Evolutionary conservation across 495 filamentous ascomycete genomes (phyloP).

Genomic region (Aspergillus bertholletiae): DNA sequence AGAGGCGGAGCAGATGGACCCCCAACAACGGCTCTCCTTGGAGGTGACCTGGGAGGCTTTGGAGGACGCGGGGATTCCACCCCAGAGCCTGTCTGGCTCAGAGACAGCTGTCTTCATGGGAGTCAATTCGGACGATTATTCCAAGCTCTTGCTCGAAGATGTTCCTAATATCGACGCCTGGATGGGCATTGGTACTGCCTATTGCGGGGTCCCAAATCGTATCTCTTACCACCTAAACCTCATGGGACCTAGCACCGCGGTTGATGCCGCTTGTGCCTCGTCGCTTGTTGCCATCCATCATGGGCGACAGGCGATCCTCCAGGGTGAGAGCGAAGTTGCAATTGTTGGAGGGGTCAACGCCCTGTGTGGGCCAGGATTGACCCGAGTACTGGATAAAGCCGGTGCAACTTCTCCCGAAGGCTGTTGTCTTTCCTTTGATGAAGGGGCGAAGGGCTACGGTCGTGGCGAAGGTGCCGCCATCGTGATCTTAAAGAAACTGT

Average conservation of each 20-base stretch:
- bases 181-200: slow-evolving; percentile 28
- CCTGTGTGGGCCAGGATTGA: slow-evolving; percentile 19
- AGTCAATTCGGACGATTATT: slow-evolving; percentile 35
- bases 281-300: slow-evolving; percentile 20
- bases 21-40: slow-evolving; percentile 44
- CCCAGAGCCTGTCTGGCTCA: slow-evolving; percentile 16
- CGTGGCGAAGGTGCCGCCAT: slow-evolving; percentile 33
- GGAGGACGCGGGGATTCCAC: slow-evolving; percentile 24
- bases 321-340: slow-evolving; percentile 13
- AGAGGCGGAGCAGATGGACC: slow-evolving; percentile 30
- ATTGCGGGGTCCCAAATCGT: slow-evolving; percentile 26
- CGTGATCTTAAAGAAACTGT: slow-evolving; percentile 30
- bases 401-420: slow-evolving; percentile 30
- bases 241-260: slow-evolving; percentile 21
- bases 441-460: slow-evolving; percentile 26
- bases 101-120: slow-evolving; percentile 30
- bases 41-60: slow-evolving; percentile 52
- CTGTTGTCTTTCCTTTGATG: slow-evolving; percentile 30
- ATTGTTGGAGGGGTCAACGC: slow-evolving; percentile 26
- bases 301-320: slow-evolving; percentile 5
- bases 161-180: slow-evolving; percentile 28
- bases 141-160: slow-evolving; percentile 30
- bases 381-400: slow-evolving; percentile 21
- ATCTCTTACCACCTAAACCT: slow-evolving; percentile 31
- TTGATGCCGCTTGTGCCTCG: slow-evolving; percentile 34